These are phyloP conservation scores for Parmales sp. DNA, from an alignment of 108 stramenopile genomes.

Conservation along the genomic window DNA sequence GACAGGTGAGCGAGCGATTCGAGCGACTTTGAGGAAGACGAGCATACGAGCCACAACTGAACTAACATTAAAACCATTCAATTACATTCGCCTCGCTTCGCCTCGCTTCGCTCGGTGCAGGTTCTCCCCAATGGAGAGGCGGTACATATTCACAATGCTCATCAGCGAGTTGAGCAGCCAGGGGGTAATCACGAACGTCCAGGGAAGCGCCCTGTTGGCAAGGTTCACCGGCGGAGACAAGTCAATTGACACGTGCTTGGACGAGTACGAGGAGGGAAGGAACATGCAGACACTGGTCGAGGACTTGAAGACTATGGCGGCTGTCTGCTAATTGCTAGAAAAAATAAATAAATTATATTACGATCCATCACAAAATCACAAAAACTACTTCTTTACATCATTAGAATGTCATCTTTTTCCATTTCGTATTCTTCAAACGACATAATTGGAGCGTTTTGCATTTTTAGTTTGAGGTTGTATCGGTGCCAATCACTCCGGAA, in stretches of 20 bases:
- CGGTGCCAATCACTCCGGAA: constrained; percentile 90
- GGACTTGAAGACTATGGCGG: neutral
- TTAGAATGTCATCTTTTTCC: too few species aligned
- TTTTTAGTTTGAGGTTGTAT: constrained; percentile 88
- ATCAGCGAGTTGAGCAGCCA: neutral
- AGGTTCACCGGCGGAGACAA: neutral
- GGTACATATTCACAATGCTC: constrained; percentile 7
- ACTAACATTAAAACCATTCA: too few species aligned
- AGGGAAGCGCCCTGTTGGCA: neutral
- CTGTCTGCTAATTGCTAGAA: too few species aligned
- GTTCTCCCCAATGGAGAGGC: constrained; percentile 2
- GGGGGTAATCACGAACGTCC: constrained; percentile 1
- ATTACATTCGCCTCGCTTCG: too few species aligned
- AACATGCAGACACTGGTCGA: neutral
- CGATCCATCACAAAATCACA: too few species aligned
- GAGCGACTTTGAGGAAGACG: too few species aligned
- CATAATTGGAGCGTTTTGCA: constrained; percentile 55
- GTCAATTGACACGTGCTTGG: neutral
- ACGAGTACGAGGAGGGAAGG: neutral
- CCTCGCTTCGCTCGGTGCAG: too few species aligned
- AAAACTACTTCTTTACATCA: too few species aligned
- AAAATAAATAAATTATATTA: too few species aligned
- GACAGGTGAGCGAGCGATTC: too few species aligned
- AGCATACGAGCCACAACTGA: too few species aligned
- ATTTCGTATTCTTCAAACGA: constrained; percentile 56